phyloP scores from a whole-genome alignment of 2,329 filamentous ascomycete genomes.

The Diaporthe citrichinensis region DNA sequence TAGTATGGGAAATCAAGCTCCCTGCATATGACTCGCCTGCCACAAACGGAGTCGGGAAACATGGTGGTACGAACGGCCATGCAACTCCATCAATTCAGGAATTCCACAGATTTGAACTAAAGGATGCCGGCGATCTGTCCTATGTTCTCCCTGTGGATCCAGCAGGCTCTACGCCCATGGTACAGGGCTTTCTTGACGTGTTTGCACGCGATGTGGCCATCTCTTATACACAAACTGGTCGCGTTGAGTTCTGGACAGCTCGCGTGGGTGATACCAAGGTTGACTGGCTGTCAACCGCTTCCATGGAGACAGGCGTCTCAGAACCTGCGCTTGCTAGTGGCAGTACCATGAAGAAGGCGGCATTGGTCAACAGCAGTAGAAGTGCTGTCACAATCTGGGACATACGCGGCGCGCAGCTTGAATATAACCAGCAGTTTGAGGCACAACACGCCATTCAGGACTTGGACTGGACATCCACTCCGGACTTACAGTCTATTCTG shows the following conservation, averaged over 20 bases:
- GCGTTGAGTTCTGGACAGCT: constrained; percentile 88
- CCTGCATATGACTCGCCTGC: constrained; percentile 59
- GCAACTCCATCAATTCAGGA: constrained; percentile 65
- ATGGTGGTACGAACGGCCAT: constrained; percentile 51
- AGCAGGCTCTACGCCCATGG: constrained; percentile 79
- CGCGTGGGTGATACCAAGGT: constrained; percentile 76
- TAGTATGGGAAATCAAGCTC: constrained; percentile 84
- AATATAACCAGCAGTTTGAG: constrained; percentile 83
- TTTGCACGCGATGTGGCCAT: constrained; percentile 90
- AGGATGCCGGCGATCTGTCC: constrained; percentile 69
- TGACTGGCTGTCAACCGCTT: constrained; percentile 87
- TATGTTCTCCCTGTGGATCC: constrained; percentile 88
- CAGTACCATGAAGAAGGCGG: constrained; percentile 88
- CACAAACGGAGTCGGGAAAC: constrained; percentile 25
- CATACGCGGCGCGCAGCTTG: constrained; percentile 82
- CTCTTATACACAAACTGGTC: constrained; percentile 82
- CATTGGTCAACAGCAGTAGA: constrained; percentile 80
- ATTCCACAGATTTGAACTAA: constrained; percentile 80
- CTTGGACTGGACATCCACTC: constrained; percentile 94
- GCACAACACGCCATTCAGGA: constrained; percentile 83
- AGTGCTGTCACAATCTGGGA: constrained; percentile 93
- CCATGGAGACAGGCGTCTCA: constrained; percentile 81
- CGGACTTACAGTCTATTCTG: constrained; percentile 88
- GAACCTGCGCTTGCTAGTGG: constrained; percentile 85
- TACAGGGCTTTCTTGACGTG: constrained; percentile 85